Evolutionary conservation across 805 yeast species (phyloP).

Genomic region (Sugiyamaella chiloensis): DNA sequence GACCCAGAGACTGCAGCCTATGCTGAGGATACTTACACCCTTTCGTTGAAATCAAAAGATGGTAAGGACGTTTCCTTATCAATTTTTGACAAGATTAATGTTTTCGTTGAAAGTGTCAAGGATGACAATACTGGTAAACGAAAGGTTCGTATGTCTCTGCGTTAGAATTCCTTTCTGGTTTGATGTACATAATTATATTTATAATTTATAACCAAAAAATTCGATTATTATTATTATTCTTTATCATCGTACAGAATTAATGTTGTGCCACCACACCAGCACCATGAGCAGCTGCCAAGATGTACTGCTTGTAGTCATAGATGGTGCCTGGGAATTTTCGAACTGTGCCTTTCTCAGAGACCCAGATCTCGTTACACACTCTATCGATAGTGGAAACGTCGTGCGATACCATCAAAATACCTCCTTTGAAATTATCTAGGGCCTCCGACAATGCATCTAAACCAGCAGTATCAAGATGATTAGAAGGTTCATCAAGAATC

Average conservation of each 20-base stretch:
- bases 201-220: background rate
- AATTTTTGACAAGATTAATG: conserved; percentile 83
- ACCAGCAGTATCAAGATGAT: conserved; percentile 97
- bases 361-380: conserved; percentile 95
- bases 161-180: conserved; percentile 5
- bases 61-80: conserved; percentile 47
- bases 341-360: conserved; percentile 82
- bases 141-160: conserved; percentile 65
- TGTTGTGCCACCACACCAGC: conserved; percentile 92
- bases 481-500: conserved; percentile 95
- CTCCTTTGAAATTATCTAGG: conserved; percentile 83
- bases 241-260: conserved; percentile 31
- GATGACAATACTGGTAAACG: conserved; percentile 91
- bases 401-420: conserved; percentile 96
- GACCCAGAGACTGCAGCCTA: conserved; percentile 60
- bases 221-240: background rate
- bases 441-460: conserved; percentile 94
- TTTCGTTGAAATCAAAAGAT: conserved; percentile 52
- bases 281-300: conserved; percentile 69
- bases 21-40: conserved; percentile 73
- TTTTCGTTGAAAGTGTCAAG: conserved; percentile 73
- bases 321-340: conserved; percentile 76
- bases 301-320: conserved; percentile 85
- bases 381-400: conserved; percentile 87
- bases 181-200: conserved; percentile 9